Evolutionary conservation across 2,329 filamentous ascomycete species (phyloP), one percentile per base, ranked within the genome.

Genomic region (Myrmaecium sp.): DNA sequence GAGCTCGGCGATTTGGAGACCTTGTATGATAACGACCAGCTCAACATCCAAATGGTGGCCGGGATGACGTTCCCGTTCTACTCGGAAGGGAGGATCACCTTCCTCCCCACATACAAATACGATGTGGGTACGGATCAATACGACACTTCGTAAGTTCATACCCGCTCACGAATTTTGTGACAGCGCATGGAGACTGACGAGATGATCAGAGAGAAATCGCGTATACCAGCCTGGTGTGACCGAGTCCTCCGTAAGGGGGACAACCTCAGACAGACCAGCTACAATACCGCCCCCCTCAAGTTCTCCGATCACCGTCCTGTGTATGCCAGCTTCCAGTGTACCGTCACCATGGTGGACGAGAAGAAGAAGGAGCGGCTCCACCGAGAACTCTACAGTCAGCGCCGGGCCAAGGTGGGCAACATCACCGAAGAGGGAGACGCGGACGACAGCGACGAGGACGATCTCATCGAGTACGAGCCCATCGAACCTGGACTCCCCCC

Each of bases 301-400:
- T 93, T 95, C 47, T 98, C 89, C 0, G 89, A 98, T 44, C 89
- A 98, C 50, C 69, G 84, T n/a, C 89, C 89, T 2, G 86, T 98
- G 0, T 94, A 81, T 52, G 84, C 82, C 8, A 71, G 72, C 0
- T 98, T 98, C 44, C 69, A 82, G 37, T 91, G 84, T 50, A 69
- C 64, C 1, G 76, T 95, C 27, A 84, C 63, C 36, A 72, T 89
- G 23, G 59, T 95, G 7, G 69, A 98, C 37, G 80, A 93, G 46
- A 55, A 52, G 14, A 57, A 64, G 28, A 82, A 80, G 37, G 74
- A 84, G 33, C 54, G 58, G 4, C 70, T 95, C 24, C 79, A 76
- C 42, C 66, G 66, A 17, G 64, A 76, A 27, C 60, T 95, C 7
- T 94, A 95, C 46, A 59, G 65, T 13, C 61, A 62, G 35, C 68